Evolutionary conservation across 1,284 basidiomycete species (phyloP).

Genomic region (Cerioporus squamosus): DNA sequence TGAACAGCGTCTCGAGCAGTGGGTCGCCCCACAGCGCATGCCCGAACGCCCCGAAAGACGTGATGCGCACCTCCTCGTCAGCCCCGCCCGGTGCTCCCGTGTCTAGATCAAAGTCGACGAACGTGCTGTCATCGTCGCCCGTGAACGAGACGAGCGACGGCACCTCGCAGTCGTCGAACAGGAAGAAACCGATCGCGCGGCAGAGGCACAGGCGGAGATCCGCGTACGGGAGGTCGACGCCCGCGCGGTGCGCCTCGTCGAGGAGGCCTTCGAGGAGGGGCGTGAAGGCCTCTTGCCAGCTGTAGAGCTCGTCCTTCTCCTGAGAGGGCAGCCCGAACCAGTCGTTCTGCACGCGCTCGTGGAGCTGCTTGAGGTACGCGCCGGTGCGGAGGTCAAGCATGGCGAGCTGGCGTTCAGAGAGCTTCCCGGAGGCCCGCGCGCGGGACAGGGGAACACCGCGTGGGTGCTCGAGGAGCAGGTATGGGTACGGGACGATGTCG

Average conservation of each 20-base stretch:
- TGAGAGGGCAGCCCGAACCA: slow-evolving; percentile 63
- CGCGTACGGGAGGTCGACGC: slow-evolving; percentile 40
- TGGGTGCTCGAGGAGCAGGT: slow-evolving; percentile 34
- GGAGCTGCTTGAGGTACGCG: slow-evolving; percentile 59
- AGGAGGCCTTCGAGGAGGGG: slow-evolving; percentile 58
- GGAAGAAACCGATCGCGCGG: slow-evolving; percentile 71
- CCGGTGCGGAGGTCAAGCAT: slow-evolving; percentile 64
- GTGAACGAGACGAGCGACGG: slow-evolving; percentile 68
- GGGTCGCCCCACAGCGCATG: slow-evolving; percentile 78
- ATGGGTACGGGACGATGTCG: slow-evolving; percentile 29
- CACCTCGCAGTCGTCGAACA: slow-evolving; percentile 76
- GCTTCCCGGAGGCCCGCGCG: slow-evolving; percentile 40
- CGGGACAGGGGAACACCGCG: slow-evolving; percentile 36
- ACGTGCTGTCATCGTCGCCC: slow-evolving; percentile 56
- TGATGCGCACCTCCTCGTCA: slow-evolving; percentile 33
- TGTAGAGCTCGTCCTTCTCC: slow-evolving; percentile 50
- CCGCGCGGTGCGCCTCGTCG: slow-evolving; percentile 29
- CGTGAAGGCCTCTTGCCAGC: slow-evolving; percentile 77
- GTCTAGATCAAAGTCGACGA: slow-evolving; percentile 38
- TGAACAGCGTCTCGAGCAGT: slow-evolving; percentile 64
- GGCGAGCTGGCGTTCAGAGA: slow-evolving; percentile 46
- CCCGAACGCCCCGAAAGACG: slow-evolving; percentile 43
- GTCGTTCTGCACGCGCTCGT: slow-evolving; percentile 66
- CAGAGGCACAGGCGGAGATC: slow-evolving; percentile 56
- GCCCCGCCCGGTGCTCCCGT: slow-evolving; percentile 21